Base-by-base conservation (phyloP, 345 rosid species). In the Murraya paniculata region DNA sequence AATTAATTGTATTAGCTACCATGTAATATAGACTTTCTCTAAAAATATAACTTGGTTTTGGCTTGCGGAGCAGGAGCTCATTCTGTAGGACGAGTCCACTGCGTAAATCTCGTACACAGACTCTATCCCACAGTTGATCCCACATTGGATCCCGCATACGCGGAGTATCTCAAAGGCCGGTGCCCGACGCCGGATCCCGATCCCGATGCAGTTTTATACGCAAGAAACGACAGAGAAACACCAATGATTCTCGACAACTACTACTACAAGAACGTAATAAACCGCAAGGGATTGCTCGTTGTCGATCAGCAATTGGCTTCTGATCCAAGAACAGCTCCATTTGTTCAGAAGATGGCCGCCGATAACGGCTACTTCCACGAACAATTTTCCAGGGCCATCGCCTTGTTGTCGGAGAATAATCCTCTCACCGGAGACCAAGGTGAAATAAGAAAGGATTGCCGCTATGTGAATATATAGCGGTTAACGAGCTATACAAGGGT, bases 81-180 rank as follows among this genome's bases (percentile, higher is more conserved):
- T 71, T 95, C 93, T 0, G 98, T 93, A 1, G 98, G 97, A 7
- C 86, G 94, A 78, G 95, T 92, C 76, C 98, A 95, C 69, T 91
- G 95, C 55, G 79, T 84, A 21, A 95, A 95, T 74, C 74, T 95
- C 14, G 97, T 88, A 14, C 87, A 90, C 30, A 85, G 98, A 55
- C 89, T 93, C 33, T 95, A 93, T 82, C 95, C 98, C 1, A 84
- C 87, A 0, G 84, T 88, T 6, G 98, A 95, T 66, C 91, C 98
- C 19, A 89, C 92, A 19, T 45, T 93, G 72, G 89, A 91, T 82
- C 90, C 92, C 1, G 77, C 75, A 11, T 88, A 87, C 45, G 98
- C 98, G 0, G 81, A 75, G 73, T 93, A 95, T 90, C 81, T 93
- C 0, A 91, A 86, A 79, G 68, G 83, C 0, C 81, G 98, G 59